These are phyloP conservation scores for Arthonia radiata DNA, from an alignment of 495 filamentous ascomycete species.

Conservation along the genomic window DNA sequence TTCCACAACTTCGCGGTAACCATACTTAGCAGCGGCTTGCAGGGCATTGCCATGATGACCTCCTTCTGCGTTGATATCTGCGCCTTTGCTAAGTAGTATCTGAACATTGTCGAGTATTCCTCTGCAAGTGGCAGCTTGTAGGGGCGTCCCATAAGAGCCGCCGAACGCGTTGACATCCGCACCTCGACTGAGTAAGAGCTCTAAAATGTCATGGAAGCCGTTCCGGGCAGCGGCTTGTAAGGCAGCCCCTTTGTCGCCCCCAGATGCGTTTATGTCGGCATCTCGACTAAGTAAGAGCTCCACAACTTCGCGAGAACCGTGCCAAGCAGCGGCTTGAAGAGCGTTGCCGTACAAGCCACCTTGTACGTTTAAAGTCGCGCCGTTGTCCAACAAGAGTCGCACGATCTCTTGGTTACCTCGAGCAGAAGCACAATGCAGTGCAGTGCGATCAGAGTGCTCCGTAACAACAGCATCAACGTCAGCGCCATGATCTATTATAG, in stretches of 20 bases:
- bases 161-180: constrained; percentile 1
- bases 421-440: constrained; percentile 2
- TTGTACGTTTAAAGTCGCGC: constrained; percentile 3
- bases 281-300: too few species aligned
- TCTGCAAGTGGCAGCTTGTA: constrained; percentile 5
- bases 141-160: constrained; percentile 1
- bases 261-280: too few species aligned
- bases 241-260: constrained; percentile 1
- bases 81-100: constrained; percentile 2
- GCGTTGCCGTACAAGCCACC: constrained; percentile 3
- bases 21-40: constrained; percentile 2
- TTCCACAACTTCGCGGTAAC: constrained; percentile 6
- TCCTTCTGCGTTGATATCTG: constrained; percentile 4
- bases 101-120: too few species aligned
- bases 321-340: too few species aligned
- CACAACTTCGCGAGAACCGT: too few species aligned
- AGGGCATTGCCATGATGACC: constrained; percentile 5
- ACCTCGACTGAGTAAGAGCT: constrained; percentile 1
- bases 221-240: constrained; percentile 1
- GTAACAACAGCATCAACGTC: too few species aligned
- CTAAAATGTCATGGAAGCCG: background rate
- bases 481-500: too few species aligned
- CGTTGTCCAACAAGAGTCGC: constrained; percentile 1
- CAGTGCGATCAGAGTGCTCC: too few species aligned
- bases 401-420: constrained; percentile 3